A percentile compares a stretch with the other conserved stretches of the same genome.
Conservation (phyloP, 495 filamentous ascomycete species). For the Evansstolkia leycettana region DNA sequence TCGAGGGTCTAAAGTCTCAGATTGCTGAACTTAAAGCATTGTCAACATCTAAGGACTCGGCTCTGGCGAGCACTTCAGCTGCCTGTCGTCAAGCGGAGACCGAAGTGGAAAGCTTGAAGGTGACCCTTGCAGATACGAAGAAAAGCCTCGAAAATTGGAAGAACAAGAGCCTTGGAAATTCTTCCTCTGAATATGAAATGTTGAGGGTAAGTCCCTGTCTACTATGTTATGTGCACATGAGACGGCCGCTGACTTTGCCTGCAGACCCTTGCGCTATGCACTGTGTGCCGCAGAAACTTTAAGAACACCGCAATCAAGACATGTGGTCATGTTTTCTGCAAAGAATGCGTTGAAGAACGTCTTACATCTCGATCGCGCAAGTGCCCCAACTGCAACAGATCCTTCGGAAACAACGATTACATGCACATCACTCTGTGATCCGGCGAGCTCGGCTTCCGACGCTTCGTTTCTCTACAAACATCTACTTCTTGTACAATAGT, state of each 20-base stretch:
- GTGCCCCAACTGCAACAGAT: slow-evolving; percentile 82
- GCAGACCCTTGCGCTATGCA: slow-evolving; percentile 78
- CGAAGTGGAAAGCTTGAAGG: slow-evolving; percentile 60
- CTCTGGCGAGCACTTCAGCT: slow-evolving; percentile 34
- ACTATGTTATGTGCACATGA: not conserved
- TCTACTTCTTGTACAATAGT: slow-evolving; percentile 7
- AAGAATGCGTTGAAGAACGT: slow-evolving; percentile 74
- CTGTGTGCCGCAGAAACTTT: slow-evolving; percentile 78
- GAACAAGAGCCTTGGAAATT: slow-evolving; percentile 64
- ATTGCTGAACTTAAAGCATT: slow-evolving; percentile 60
- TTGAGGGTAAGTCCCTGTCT: slow-evolving; percentile 54
- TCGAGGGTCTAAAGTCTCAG: slow-evolving; percentile 65
- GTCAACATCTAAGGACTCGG: slow-evolving; percentile 60
- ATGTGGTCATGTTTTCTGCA: slow-evolving; percentile 96
- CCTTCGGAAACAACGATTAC: slow-evolving; percentile 80
- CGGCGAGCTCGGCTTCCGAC: slow-evolving; percentile 1
- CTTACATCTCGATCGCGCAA: slow-evolving; percentile 81
- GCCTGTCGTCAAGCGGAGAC: slow-evolving; percentile 59
- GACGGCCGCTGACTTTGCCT: slow-evolving; percentile 22
- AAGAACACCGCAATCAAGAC: slow-evolving; percentile 87
- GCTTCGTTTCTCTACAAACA: slow-evolving; percentile 1
- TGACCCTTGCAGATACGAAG: slow-evolving; percentile 58
- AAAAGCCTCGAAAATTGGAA: slow-evolving; percentile 75
- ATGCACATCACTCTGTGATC: slow-evolving; percentile 51
- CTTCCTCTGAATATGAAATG: slow-evolving; percentile 70